Base-by-base conservation (phyloP, 192 early-diverging fungal species). In the Coemansia sp. region DNA sequence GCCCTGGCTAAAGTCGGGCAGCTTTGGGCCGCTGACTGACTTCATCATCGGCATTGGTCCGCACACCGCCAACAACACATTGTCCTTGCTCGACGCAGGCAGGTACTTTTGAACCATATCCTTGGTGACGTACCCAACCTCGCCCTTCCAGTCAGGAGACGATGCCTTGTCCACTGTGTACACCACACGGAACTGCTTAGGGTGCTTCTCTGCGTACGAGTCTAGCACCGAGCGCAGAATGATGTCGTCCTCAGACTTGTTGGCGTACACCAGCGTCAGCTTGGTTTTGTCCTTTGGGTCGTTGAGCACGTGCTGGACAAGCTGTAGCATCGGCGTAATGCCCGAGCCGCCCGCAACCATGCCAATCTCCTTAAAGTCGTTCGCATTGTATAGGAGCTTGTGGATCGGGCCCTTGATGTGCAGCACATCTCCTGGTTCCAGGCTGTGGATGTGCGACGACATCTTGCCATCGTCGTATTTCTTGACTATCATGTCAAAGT, bases 301-400 rank as follows among this genome's bases (percentile, higher is more conserved):
- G 41, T 65, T 54, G 21, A 88, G 66, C 37, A 94, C 74, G 8
- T 87, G 82, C 67, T 86, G 84, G 57, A 93, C 80, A 48, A 95
- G 67, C 79, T 95, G 93, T 53, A 89, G 67, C 83, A 90, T 89
- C 10, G 92, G 92, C 19, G 93, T 93, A 54, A 95, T 90, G 12
- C 89, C 93, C 16, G 90, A 88, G n/a, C 94, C 94, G 38, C 92
- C 93, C 19, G 89, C 90, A 67, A 96, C 84, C 88, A 94, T 82
- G 29, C 87, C 89, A 35, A 96, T 84, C 61, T 90, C 80, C 31
- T 83, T 73, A 50, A 81, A 80, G 57, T 83, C 77, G 65, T 85
- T 87, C 27, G 88, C 77, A 66, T 76, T 72, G 69, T 94, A 93
- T 43, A 80, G 71, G 68, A 80, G 88, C 70, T 91, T 90, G 51